These are phyloP conservation scores for Yamadazyma dendronema DNA, from an alignment of 1,139 yeast genomes.

Conservation along the genomic window DNA sequence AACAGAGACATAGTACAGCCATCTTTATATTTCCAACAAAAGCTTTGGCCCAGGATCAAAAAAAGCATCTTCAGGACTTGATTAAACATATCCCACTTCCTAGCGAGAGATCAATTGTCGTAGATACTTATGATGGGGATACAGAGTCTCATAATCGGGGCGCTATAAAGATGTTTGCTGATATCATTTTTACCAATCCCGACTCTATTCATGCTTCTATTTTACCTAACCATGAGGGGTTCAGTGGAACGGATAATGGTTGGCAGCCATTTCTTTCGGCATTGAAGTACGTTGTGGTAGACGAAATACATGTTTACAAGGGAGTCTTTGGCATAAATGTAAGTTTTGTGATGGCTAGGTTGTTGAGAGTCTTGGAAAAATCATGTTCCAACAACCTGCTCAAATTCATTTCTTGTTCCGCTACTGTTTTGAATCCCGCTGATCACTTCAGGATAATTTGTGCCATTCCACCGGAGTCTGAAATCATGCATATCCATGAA, in stretches of 20 bases:
- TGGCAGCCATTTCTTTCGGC: conserved; percentile 72
- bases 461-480: conserved; percentile 49
- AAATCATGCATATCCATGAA: conserved; percentile 52
- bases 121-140: conserved; percentile 93
- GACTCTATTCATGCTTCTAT: conserved; percentile 88
- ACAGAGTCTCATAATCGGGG: conserved; percentile 59
- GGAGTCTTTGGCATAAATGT: conserved; percentile 94
- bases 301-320: conserved; percentile 84
- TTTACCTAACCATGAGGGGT: conserved; percentile 61
- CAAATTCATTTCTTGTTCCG: conserved; percentile 83
- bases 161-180: conserved; percentile 57
- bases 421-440: conserved; percentile 76
- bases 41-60: conserved; percentile 96
- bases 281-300: conserved; percentile 76
- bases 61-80: conserved; percentile 67
- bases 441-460: conserved; percentile 71
- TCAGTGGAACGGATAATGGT: conserved; percentile 21
- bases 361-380: conserved; percentile 27
- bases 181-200: conserved; percentile 89
- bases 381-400: conserved; percentile 3
- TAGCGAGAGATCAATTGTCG: conserved; percentile 36
- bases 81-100: conserved; percentile 42
- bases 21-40: conserved; percentile 93
- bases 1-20: conserved; percentile 48
- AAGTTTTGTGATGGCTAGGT: conserved; percentile 75